phyloP scores from a whole-genome alignment of 345 rosid genomes.

The Nasturtium officinale region DNA sequence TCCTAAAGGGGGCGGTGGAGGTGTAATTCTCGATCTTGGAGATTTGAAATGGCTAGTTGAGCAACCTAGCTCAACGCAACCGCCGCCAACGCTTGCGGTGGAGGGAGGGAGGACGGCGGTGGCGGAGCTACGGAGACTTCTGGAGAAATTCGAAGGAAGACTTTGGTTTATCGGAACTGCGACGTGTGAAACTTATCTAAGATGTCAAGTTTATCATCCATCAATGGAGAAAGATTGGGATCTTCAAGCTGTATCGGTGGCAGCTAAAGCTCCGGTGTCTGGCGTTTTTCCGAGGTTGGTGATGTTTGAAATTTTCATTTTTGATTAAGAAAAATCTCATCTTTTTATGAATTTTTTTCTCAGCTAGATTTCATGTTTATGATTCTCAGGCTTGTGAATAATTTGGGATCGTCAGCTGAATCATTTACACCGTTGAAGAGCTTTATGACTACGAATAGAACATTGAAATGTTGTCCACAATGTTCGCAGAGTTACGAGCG shows the following conservation, averaged over 20 bases:
- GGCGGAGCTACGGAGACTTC: conserved; percentile 66
- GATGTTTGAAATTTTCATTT: conserved; percentile 7
- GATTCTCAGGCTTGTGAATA: conserved; percentile 57
- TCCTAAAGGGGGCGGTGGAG: conserved; percentile 43
- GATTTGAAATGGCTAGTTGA: conserved; percentile 96
- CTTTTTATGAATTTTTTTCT: conserved; percentile 3
- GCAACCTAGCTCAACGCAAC: conserved; percentile 45
- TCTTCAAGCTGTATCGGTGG: conserved; percentile 88
- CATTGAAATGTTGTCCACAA: conserved; percentile 62
- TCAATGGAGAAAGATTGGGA: conserved; percentile 94
- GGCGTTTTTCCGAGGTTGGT: conserved; percentile 67
- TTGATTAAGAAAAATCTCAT: conserved; percentile 6
- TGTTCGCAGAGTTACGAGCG: conserved; percentile 71
- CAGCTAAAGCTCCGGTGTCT: conserved; percentile 64
- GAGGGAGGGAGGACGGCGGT: conserved; percentile 59
- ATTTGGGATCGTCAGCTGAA: conserved; percentile 57
- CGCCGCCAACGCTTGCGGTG: conserved; percentile 29
- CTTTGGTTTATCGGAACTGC: conserved; percentile 94
- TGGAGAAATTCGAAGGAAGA: conserved; percentile 55
- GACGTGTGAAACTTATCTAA: conserved; percentile 90
- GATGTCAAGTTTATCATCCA: conserved; percentile 94
- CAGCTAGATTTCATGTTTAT: not conserved
- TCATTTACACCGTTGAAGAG: conserved; percentile 66
- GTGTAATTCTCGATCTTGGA: conserved; percentile 80
- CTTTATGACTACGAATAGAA: conserved; percentile 53